A percentile compares a stretch with the other conserved stretches of the same genome.
Conservation (phyloP, 371 early-diverging fungal species). For the Actinomortierella wolfii region DNA sequence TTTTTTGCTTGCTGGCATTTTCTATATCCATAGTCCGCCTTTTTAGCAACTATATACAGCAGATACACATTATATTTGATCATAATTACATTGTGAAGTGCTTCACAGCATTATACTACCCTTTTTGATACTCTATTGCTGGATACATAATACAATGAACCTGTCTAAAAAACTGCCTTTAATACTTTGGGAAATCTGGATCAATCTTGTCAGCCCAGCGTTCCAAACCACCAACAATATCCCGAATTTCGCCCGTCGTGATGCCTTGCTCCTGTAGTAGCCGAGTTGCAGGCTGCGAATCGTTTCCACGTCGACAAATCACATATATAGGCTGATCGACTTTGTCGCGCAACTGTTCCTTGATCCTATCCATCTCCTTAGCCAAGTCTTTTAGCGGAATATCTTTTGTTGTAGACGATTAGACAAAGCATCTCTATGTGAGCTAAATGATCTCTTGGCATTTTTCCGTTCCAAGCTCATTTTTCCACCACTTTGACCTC, state of each 20-base stretch:
- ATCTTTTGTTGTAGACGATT: too few relatives aligned
- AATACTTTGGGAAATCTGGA: conserved; percentile 84
- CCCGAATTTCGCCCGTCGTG: conserved; percentile 53
- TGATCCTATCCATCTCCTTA: conserved; percentile 18
- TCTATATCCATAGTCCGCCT: too few relatives aligned
- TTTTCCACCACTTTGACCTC: too few relatives aligned
- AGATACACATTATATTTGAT: too few relatives aligned
- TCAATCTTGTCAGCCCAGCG: conserved; percentile 83
- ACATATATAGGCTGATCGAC: conserved; percentile 67
- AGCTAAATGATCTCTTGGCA: too few relatives aligned
- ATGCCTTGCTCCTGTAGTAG: conserved; percentile 63
- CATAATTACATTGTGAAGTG: too few relatives aligned
- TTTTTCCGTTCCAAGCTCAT: too few relatives aligned
- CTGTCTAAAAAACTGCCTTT: conserved; percentile 13
- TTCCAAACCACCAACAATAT: conserved; percentile 84
- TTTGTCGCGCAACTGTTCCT: conserved; percentile 37
- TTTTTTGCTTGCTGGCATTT: too few relatives aligned
- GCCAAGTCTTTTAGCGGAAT: conserved; percentile 28
- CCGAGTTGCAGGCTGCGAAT: conserved; percentile 86
- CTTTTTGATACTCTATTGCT: too few relatives aligned
- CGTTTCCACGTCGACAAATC: conserved; percentile 92
- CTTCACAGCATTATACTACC: too few relatives aligned
- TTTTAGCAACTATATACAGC: too few relatives aligned
- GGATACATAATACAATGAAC: background rate
- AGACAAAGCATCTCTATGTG: too few relatives aligned